phyloP scores from a whole-genome alignment of 768 basidiomycete species.

The Leccinum subgranulosum region DNA sequence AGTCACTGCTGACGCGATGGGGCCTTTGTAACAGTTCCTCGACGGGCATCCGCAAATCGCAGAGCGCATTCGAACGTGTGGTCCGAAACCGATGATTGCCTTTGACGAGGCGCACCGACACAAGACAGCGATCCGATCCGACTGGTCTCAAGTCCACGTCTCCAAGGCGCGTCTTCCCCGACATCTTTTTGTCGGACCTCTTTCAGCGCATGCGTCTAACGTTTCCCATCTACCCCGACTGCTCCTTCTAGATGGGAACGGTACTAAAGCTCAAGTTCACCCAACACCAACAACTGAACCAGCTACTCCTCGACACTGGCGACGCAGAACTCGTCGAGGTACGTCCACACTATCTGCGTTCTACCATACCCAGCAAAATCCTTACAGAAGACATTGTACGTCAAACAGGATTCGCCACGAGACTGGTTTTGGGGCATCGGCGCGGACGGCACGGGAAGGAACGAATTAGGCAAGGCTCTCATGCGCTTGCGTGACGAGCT shows the following conservation, averaged over 20 bases:
- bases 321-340: conserved; percentile 70
- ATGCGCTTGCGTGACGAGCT: conserved; percentile 58
- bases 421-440: conserved; percentile 79
- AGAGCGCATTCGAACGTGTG: conserved; percentile 65
- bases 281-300: conserved; percentile 57
- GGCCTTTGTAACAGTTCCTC: conserved; percentile 45
- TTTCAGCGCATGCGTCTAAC: neutral
- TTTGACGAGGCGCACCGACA: conserved; percentile 69
- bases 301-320: conserved; percentile 62
- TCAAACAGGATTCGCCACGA: conserved; percentile 61
- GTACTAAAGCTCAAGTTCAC: conserved; percentile 64
- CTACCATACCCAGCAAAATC: neutral
- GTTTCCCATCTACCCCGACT: neutral
- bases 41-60: conserved; percentile 58
- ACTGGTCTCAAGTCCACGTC: conserved; percentile 69
- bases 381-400: neutral
- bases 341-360: conserved; percentile 6
- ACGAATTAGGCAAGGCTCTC: conserved; percentile 71
- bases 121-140: conserved; percentile 55
- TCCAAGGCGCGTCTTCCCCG: conserved; percentile 41
- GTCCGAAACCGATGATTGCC: conserved; percentile 56
- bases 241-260: conserved; percentile 54
- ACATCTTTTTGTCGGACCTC: neutral
- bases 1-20: conserved; percentile 1
- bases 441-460: conserved; percentile 59